A percentile compares a stretch with the other conserved stretches of the same genome.
Evolutionary conservation across 345 rosid species (phyloP).

Genomic region (Euclidium syriacum): DNA sequence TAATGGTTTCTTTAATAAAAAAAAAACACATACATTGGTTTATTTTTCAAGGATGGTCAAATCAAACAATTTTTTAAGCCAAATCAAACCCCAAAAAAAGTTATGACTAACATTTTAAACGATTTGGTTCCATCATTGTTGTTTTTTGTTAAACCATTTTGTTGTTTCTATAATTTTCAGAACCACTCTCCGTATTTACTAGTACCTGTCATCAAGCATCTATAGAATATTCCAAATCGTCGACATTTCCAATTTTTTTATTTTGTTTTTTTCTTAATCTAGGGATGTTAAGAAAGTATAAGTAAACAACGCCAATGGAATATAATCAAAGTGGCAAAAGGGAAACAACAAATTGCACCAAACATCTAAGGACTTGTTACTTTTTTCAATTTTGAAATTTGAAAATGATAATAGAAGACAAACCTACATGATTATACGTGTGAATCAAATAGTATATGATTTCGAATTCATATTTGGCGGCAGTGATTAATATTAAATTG

Average conservation of each 20-base stretch:
- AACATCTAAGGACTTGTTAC: not conserved
- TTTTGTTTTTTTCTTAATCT: not conserved
- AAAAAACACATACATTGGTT: no score
- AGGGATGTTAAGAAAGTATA: slow-evolving; percentile 1
- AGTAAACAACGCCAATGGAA: not conserved
- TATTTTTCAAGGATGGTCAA: no score
- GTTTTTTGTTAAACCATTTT: not conserved
- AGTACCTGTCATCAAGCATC: not conserved
- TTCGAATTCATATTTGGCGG: slow-evolving; percentile 32
- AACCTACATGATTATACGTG: slow-evolving; percentile 18
- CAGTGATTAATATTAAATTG: slow-evolving; percentile 7
- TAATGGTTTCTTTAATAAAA: no score
- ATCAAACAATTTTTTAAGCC: no score
- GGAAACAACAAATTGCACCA: slow-evolving; percentile 16
- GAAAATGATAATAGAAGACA: not conserved
- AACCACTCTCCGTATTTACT: not conserved
- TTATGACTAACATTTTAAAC: no score
- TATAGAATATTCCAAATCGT: not conserved
- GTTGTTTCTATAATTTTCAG: not conserved
- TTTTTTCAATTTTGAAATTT: slow-evolving; percentile 15
- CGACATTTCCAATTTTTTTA: not conserved
- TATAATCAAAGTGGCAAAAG: slow-evolving; percentile 15
- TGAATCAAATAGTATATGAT: slow-evolving; percentile 1
- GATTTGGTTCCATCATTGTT: not conserved
- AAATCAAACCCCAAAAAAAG: no score